A percentile compares a stretch with the other conserved stretches of the same genome.
Evolutionary conservation across 2,329 filamentous ascomycete genomes (phyloP).

Genomic region (Aureobasidium uvarum): DNA sequence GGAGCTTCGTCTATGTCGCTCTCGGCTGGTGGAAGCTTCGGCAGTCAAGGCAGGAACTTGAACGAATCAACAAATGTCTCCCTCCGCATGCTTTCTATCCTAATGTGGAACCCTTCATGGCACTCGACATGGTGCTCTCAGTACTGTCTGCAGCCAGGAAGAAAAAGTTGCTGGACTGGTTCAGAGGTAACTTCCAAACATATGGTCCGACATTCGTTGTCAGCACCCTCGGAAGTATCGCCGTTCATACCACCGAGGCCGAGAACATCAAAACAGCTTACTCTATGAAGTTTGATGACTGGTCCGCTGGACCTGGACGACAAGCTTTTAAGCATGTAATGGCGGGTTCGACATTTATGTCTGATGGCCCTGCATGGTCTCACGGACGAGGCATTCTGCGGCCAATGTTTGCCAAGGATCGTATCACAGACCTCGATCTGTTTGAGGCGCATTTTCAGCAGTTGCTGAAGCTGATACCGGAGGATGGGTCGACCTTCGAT

Average conservation of each 20-base stretch:
- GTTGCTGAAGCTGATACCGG: slow-evolving; percentile 59
- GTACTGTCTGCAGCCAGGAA: slow-evolving; percentile 19
- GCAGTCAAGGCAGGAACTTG: neutral
- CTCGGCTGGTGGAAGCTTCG: slow-evolving; percentile 1
- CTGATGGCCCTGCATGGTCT: slow-evolving; percentile 44
- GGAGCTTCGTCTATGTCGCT: neutral
- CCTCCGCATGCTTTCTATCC: neutral
- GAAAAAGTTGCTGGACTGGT: slow-evolving; percentile 22
- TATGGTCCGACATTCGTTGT: slow-evolving; percentile 43
- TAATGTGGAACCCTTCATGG: slow-evolving; percentile 11
- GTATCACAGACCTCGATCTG: slow-evolving; percentile 54
- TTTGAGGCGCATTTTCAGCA: slow-evolving; percentile 61
- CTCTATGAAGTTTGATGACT: slow-evolving; percentile 49
- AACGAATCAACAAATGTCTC: neutral
- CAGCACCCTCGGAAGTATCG: slow-evolving; percentile 35
- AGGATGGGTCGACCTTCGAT: slow-evolving; percentile 56
- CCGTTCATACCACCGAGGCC: slow-evolving; percentile 47
- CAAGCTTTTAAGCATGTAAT: slow-evolving; percentile 43
- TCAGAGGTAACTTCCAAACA: slow-evolving; percentile 8
- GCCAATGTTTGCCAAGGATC: slow-evolving; percentile 54
- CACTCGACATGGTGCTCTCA: slow-evolving; percentile 16
- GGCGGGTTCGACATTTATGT: slow-evolving; percentile 47
- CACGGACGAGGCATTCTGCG: slow-evolving; percentile 50
- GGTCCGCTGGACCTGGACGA: slow-evolving; percentile 39
- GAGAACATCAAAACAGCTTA: slow-evolving; percentile 51